phyloP scores from a whole-genome alignment of 2,329 filamentous ascomycete species.

The Fusarium nurragi region DNA sequence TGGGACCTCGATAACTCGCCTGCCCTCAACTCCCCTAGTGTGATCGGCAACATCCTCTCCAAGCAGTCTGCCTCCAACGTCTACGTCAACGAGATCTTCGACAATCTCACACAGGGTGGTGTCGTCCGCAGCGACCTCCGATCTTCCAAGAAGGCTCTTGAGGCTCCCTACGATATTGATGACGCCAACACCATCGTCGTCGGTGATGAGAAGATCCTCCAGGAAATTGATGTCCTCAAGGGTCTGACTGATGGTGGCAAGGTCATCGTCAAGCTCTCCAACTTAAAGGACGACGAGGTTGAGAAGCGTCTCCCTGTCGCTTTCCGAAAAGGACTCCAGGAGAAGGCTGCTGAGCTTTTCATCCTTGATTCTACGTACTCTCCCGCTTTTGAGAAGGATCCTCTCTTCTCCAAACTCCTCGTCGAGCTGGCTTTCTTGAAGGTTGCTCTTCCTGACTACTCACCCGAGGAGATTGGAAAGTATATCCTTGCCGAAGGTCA shows the following conservation, averaged over 20 bases:
- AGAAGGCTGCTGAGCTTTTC: conserved; percentile 76
- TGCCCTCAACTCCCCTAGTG: conserved; percentile 70
- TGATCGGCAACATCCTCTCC: conserved; percentile 69
- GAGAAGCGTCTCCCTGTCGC: conserved; percentile 83
- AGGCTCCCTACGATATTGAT: conserved; percentile 83
- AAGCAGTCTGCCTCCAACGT: conserved; percentile 75
- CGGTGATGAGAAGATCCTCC: conserved; percentile 81
- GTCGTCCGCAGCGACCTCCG: conserved; percentile 85
- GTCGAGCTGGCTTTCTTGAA: conserved; percentile 86
- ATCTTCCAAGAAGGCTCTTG: conserved; percentile 81
- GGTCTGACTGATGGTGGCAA: conserved; percentile 76
- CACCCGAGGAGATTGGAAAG: conserved; percentile 71
- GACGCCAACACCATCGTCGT: conserved; percentile 83
- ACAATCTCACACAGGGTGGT: conserved; percentile 78
- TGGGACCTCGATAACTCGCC: conserved; percentile 87
- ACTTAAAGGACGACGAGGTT: conserved; percentile 85
- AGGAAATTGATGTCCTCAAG: conserved; percentile 77
- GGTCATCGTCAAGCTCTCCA: conserved; percentile 78
- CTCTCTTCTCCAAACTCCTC: conserved; percentile 72
- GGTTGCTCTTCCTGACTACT: conserved; percentile 73
- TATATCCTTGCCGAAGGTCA: conserved; percentile 68
- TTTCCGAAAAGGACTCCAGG: conserved; percentile 76
- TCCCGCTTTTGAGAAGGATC: conserved; percentile 73
- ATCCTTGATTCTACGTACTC: conserved; percentile 77
- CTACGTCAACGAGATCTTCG: conserved; percentile 69